These are phyloP conservation scores for Ilyonectria destructans DNA, from an alignment of 2,329 filamentous ascomycete genomes.

Conservation along the genomic window DNA sequence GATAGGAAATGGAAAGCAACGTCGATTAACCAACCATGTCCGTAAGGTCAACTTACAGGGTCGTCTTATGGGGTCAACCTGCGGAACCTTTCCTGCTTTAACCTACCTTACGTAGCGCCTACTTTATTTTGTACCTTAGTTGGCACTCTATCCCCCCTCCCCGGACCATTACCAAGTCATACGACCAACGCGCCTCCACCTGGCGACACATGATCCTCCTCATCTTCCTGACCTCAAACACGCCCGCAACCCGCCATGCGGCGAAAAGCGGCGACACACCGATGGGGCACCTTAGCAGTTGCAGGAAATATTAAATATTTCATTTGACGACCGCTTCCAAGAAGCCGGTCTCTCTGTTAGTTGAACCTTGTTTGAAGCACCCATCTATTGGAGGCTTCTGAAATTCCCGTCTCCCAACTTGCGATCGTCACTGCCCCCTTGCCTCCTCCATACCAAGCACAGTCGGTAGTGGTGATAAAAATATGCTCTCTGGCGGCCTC, in stretches of 20 bases:
- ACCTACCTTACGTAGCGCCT: not conserved
- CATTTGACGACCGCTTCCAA: not conserved
- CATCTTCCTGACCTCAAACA: not conserved
- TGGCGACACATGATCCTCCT: not conserved
- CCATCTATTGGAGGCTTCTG: conserved; percentile 31
- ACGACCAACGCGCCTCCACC: not conserved
- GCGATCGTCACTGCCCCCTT: conserved; percentile 3
- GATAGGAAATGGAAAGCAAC: not conserved
- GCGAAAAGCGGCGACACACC: not conserved
- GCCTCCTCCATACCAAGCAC: not conserved
- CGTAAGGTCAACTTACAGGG: not conserved
- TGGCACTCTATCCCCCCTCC: not conserved
- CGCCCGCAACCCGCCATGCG: not conserved
- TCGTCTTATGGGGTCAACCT: not conserved
- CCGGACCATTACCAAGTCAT: not conserved
- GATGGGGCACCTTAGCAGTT: not conserved
- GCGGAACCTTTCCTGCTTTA: not conserved
- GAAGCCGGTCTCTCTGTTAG: not conserved
- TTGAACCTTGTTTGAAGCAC: not conserved
- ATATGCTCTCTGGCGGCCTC: not conserved
- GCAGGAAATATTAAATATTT: not conserved
- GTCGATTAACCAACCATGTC: not conserved
- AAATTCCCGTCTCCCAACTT: conserved; percentile 12
- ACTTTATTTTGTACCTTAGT: not conserved
- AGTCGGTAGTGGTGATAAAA: not conserved